phyloP scores from a whole-genome alignment of 306 rosid genomes.

The Lupinus albus region DNA sequence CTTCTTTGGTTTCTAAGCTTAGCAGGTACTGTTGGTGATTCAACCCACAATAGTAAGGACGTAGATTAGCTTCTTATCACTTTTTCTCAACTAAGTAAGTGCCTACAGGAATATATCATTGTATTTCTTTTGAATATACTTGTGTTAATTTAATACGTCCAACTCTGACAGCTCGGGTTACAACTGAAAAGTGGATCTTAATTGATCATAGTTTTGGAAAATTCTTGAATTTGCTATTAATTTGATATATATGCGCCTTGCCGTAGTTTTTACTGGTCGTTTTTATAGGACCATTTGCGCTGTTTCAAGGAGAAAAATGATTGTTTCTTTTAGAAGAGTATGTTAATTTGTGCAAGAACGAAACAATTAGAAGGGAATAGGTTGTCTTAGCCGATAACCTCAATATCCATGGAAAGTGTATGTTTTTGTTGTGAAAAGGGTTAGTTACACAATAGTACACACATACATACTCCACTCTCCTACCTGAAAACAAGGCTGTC shows the following conservation, averaged over 20 bases:
- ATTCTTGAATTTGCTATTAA: neutral
- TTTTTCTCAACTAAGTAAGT: constrained; percentile 25
- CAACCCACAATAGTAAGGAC: constrained; percentile 45
- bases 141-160: constrained; percentile 24
- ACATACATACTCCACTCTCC: too few species aligned
- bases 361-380: too few species aligned
- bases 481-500: too few species aligned
- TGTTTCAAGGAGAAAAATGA: too few species aligned
- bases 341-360: neutral
- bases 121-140: constrained; percentile 24
- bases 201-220: constrained; percentile 5
- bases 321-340: neutral
- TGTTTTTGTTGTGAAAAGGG: too few species aligned
- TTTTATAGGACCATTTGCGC: too few species aligned
- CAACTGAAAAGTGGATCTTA: constrained; percentile 9
- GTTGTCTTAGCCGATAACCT: too few species aligned
- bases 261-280: neutral
- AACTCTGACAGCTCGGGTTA: neutral
- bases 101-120: constrained; percentile 23
- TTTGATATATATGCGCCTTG: neutral
- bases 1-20: constrained; percentile 74
- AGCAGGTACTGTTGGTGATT: constrained; percentile 32
- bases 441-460: too few species aligned
- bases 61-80: constrained; percentile 48
- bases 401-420: too few species aligned